Conservation (phyloP, 2,329 filamentous ascomycete genomes). For the Sarocladium kiliense region DNA sequence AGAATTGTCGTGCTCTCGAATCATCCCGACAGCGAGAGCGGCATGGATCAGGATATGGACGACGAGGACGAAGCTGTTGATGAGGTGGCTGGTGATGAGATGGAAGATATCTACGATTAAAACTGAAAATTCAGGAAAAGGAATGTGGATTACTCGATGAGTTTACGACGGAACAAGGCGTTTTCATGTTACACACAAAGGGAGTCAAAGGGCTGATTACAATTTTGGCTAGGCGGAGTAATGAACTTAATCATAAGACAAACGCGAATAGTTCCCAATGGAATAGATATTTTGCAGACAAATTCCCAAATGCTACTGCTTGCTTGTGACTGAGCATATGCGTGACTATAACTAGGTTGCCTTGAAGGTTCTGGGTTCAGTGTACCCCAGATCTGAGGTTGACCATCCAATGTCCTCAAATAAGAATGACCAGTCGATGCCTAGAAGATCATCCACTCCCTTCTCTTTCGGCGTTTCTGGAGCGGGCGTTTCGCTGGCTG, state of each 20-base stretch:
- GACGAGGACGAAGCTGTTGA: constrained; percentile 60
- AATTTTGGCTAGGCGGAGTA: background rate
- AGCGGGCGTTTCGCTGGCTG: background rate
- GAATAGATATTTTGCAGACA: too few relatives aligned
- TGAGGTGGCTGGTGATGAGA: constrained; percentile 57
- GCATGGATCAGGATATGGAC: constrained; percentile 66
- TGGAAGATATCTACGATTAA: constrained; percentile 52
- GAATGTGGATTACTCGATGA: background rate
- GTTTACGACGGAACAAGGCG: background rate
- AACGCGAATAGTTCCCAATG: background rate
- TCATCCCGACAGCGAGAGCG: constrained; percentile 58
- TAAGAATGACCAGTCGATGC: constrained; percentile 45
- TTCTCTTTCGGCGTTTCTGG: background rate
- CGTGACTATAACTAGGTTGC: too few relatives aligned
- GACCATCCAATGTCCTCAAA: constrained; percentile 47
- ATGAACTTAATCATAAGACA: background rate
- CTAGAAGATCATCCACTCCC: constrained; percentile 27
- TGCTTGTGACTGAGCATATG: background rate
- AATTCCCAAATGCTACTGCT: background rate
- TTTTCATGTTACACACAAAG: constrained; percentile 2
- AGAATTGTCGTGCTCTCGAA: constrained; percentile 80
- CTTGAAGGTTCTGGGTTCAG: background rate
- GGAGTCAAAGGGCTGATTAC: background rate
- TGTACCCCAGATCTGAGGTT: constrained; percentile 20
- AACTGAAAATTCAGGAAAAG: too few relatives aligned